Conservation (phyloP, 2,329 filamentous ascomycete species). For the Penicillium sp. region DNA sequence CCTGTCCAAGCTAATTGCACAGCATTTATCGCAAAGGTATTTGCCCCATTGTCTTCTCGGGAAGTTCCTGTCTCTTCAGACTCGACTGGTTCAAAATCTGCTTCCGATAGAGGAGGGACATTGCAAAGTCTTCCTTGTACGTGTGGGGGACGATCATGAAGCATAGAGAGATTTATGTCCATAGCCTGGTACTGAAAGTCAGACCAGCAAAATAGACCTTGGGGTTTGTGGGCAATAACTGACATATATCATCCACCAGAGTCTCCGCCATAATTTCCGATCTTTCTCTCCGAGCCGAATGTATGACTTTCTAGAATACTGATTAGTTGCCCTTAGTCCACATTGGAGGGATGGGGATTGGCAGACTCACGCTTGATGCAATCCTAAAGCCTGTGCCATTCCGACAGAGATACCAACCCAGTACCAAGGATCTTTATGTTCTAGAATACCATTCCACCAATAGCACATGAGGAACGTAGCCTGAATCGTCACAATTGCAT, state of each 20-base stretch:
- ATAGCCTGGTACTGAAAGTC: conserved; percentile 6
- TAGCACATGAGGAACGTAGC: conserved; percentile 27
- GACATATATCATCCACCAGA: conserved; percentile 26
- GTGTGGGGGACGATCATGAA: conserved; percentile 26
- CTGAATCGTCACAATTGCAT: conserved; percentile 25
- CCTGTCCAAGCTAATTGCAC: conserved; percentile 18
- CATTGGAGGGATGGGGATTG: neutral
- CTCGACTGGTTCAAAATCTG: conserved; percentile 16
- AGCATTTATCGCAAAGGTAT: conserved; percentile 11
- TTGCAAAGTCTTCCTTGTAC: conserved; percentile 26
- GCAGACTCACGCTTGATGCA: conserved; percentile 26
- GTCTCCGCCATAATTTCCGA: conserved; percentile 21
- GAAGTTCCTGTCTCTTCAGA: neutral
- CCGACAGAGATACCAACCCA: conserved; percentile 28
- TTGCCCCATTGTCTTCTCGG: neutral
- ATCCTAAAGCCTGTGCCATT: conserved; percentile 27
- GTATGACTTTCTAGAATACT: conserved; percentile 16
- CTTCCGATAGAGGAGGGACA: conserved; percentile 17
- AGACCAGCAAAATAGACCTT: neutral
- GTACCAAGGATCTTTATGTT: conserved; percentile 31
- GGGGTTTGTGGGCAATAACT: neutral
- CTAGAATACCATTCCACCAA: conserved; percentile 29
- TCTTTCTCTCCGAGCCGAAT: conserved; percentile 7
- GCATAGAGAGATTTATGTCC: conserved; percentile 23
- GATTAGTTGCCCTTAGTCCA: neutral